Evolutionary conservation across 139 green algal genomes (phyloP), one percentile per base, ranked within the genome.

Genomic region (Chlorella sorokiniana): DNA sequence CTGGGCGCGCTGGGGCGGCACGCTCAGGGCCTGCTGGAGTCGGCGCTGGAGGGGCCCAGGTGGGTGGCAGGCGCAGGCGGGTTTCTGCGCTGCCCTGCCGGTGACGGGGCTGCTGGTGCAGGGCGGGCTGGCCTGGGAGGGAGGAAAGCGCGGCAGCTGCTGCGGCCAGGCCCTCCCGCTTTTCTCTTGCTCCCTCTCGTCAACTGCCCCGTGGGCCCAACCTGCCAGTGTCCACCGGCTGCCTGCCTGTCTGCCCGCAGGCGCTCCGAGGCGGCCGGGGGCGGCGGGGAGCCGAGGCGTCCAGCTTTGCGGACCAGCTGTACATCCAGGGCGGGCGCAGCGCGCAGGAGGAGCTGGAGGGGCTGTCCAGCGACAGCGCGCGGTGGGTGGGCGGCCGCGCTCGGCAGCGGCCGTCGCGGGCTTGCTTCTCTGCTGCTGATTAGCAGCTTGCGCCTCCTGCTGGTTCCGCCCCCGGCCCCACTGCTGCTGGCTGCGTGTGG

Each of bases 261-360:
- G 68, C 68, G 35, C 4, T n/a, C n/a, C n/a, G n/a, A n/a, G 65
- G 33, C 37, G 65, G 65, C 65, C 16, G 35, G 64, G 3, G 68
- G 29, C 68, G 44, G 68, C n/a, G 63, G 63, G 42, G 33, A 27
- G 40, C 54, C 61, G 61, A 76, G 51, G 33, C 38, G 29, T 25
- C 74, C 6, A 42, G 22, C 27, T 84, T 87, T 63, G 62, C 78
- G 2, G 44, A 78, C 16, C n/a, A 33, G 2, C 73, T 81, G 42
- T 72, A 74, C 45, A 64, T 78, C 25, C 51, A 70, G 42, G 83
- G 83, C 38, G 83, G 83, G 41, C 62, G 59, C 42, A 69, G 65
- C 20, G 72, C 76, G 0, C 44, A 62, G 29, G 83, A 84, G 45
- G 83, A 82, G 9, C 38, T 86, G 64, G 73, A 82, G 38, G 73